Base-by-base conservation (phyloP, 2,329 filamentous ascomycete genomes). In the Xylaria polymorpha region DNA sequence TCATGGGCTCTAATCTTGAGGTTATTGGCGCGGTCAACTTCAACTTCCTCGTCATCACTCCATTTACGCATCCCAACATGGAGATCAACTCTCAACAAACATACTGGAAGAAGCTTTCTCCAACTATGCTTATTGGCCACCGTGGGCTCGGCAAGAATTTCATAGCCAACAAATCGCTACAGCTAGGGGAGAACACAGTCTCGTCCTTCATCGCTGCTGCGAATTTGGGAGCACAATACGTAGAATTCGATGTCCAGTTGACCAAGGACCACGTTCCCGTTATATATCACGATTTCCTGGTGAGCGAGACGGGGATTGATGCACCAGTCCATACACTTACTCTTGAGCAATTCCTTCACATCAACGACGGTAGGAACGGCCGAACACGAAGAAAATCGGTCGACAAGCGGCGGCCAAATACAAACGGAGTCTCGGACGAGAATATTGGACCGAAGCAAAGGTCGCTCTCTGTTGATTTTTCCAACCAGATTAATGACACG, bases 191-290 rank as follows among this genome's bases (percentile, higher is more conserved):
- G 81, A 99, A 99, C 79, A 99, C 96, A 0, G 86, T 99, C 32
- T 92, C 91, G 65, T 98, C 96, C 0, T 99, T 99, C 81, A 97
- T 98, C 77, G 94, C 95, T 2, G 96, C 96, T 1, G 94, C 95
- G 51, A 98, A 98, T 74, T 82, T 99, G 61, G 96, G 96, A 9
- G 96, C 89, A 3, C 87, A 91, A 65, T 91, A 91, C 74, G 89
- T 92, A 56, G 89, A 91, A 74, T 91, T 92, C 76, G 96, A 99
- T 78, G 96, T 99, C 0, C 96, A 99, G 79, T 85, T 99, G 46
- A 99, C 96, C n/a, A 99, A 99, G 78, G 96, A 99, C 78, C 94
- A 97, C 76, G 94, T 99, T 1, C 96, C 96, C 0, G 95, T 99
- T 72, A 97, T 99, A 76, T 99, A 99, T 78, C 96, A 99, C 78